Base-by-base conservation (phyloP, 495 filamentous ascomycete species). In the Neurospora tetrasperma region DNA sequence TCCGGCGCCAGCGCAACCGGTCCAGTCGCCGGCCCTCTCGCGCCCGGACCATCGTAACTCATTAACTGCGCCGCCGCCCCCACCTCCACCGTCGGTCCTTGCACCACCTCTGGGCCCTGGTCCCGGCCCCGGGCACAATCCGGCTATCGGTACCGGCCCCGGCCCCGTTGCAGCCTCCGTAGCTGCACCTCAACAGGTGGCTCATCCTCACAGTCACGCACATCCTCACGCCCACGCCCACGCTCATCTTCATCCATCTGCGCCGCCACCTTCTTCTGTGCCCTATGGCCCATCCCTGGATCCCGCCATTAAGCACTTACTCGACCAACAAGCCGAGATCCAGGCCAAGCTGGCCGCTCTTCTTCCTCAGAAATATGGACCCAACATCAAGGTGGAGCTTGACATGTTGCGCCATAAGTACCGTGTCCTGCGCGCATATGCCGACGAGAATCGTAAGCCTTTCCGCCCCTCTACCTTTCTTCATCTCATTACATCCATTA, bases 311-410 rank as follows among this genome's bases (percentile, higher is more conserved):
- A 80, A 78, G 78, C 79, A 80, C 42, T 75, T 86, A 62, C 77
- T 86, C 66, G 82, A 84, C 66, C 83, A 85, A 76, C 84, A 84
- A 79, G 83, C 80, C 76, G 85, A 86, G 72, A 86, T 86, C 74
- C 81, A 86, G 77, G 81, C 83, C 62, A 82, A 81, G 76, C 79
- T 86, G 70, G 82, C 81, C 71, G 80, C 79, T 72, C 73, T 86
- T 41, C 80, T 86, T 18, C 83, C 83, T 68, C 76, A 81, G 69
- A 85, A 82, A 72, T 81, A 81, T 79, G 81, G 82, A 42, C 81
- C 82, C 69, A 82, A 84, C 73, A 77, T 80, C 75, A 81, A 79
- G 72, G 74, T 82, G 48, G 85, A 86, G 75, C 78, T 84, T 54
- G 81, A 84, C 41, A 85, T 85, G 83, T 75, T 86, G 71, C 82